Evolutionary conservation across 2,329 filamentous ascomycete species (phyloP), one percentile per base, ranked within the genome.

Genomic region (Aspergillus quadrilineatus): DNA sequence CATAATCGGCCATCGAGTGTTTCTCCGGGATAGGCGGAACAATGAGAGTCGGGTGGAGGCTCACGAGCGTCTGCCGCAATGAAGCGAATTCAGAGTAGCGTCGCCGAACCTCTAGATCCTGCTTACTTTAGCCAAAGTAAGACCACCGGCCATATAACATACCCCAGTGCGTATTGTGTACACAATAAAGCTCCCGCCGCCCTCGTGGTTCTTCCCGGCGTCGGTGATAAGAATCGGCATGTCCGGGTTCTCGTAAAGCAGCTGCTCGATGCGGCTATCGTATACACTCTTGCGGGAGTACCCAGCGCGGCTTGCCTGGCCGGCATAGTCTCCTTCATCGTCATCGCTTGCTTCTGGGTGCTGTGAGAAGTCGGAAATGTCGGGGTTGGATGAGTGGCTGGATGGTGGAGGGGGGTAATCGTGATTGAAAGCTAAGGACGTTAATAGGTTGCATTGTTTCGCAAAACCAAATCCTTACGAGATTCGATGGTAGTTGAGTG

Each of bases 21-120:
- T 99, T 99, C 77, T 99, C 95, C 22, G 94, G 94, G 67, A 99
- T 99, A 3, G 94, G 94, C 6, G 94, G 95, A 51, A 99, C 89
- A 67, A 99, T 89, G 42, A 99, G 82, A 0, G 94, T 99, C 6
- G 95, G 94, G 71, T 99, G 95, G 60, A 99, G 83, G 65, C 89
- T 89, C 46, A 92, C 92, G 29, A 99, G 83, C 2, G 93, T 93
- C 67, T 92, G 88, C 67, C 94, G 85, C 56, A 99, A 79, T 14
- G 93, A 96, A 36, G 90, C 89, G 69, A 99, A 99, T 74, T 99
- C 94, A 1, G 94, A 99, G 75, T 99, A 99, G 67, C 94, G 85
- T 67, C 94, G 85, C 66, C 93, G 88, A 53, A 99, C 94, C 78
- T 97, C 92, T 52, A 99, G 84, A 69, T 97, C 93, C 92, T 97